phyloP scores from a whole-genome alignment of 2,329 filamentous ascomycete species.

The Alternaria consortialis region DNA sequence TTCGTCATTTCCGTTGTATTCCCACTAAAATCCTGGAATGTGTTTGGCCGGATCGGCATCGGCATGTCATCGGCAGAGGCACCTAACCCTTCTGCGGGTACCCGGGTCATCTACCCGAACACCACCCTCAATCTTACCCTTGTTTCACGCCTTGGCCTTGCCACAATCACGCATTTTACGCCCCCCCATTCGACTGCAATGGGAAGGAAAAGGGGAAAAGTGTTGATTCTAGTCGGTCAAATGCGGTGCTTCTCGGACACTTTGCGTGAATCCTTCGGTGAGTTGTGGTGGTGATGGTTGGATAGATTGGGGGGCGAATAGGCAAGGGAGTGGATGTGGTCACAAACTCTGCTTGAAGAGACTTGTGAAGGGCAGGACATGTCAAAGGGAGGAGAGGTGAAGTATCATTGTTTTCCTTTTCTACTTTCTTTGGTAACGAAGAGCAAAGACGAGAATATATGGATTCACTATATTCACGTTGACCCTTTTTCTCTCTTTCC shows the following conservation, averaged over 20 bases:
- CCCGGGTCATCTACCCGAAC: not conserved
- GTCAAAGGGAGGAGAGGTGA: not conserved
- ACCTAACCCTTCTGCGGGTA: not conserved
- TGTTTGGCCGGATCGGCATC: not conserved
- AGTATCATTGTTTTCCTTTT: not conserved
- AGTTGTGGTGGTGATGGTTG: not conserved
- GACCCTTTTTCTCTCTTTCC: not conserved
- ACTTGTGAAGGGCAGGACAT: not conserved
- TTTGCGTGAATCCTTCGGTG: constrained; percentile 13
- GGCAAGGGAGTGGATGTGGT: not conserved
- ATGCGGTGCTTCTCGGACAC: constrained; percentile 17
- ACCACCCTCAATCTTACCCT: not conserved
- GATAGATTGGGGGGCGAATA: not conserved
- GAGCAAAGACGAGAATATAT: not conserved
- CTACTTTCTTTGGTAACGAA: not conserved
- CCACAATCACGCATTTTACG: not conserved
- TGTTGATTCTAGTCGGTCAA: constrained; percentile 23
- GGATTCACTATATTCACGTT: not conserved
- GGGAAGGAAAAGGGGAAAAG: constrained; percentile 13
- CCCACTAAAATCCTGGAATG: not conserved
- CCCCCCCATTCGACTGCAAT: constrained; percentile 5
- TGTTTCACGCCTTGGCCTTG: not conserved
- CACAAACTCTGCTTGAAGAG: not conserved
- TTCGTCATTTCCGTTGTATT: constrained; percentile 5
- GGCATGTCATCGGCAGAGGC: not conserved